Base-by-base conservation (phyloP, 2,329 filamentous ascomycete species). In the Calonectria pauciramosa region DNA sequence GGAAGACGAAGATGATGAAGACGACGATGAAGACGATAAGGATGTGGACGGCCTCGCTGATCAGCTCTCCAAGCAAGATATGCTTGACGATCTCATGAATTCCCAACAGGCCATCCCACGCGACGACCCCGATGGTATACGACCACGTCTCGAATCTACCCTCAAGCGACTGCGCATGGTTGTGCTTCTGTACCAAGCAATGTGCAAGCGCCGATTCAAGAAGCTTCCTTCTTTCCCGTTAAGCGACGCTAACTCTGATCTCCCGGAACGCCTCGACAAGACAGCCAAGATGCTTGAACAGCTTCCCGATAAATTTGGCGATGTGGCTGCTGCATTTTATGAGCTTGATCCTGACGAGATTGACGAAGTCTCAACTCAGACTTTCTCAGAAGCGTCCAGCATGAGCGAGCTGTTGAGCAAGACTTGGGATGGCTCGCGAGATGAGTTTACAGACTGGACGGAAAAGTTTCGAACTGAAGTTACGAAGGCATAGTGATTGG, bases 391-490 rank as follows among this genome's bases (percentile, higher is more conserved):
- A 66, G 92, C 93, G 0, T 90, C 90, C 77, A 86, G 84, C 0
- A 90, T 89, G 0, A 88, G 90, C 0, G 88, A 91, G 71, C 81
- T 93, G 63, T 84, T 95, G 16, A 86, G 87, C 65, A 86, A 88
- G 73, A 88, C 89, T 26, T 96, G 94, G 94, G 85, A 90, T 3
- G 93, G 90, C 0, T 85, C 89, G 60, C 88, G 90, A 23, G 96
- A 98, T 80, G 94, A 94, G 80, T 98, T 97, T 81, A 94, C 93
- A 0, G 87, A 90, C 20, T 98, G 96, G 96, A 91, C 90, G n/a
- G 87, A 86, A 14, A 90, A 89, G 75, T 92, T 91, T 76, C 88
- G 89, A 80, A 80, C 83, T 38, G 87, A 90, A 77, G 88, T 91
- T 18, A 90, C 88, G 76, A 90, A 89, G 81, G 26, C 69, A 0